These are phyloP conservation scores for Daedaleopsis sinensis DNA, from an alignment of 768 basidiomycete species.

Conservation along the genomic window DNA sequence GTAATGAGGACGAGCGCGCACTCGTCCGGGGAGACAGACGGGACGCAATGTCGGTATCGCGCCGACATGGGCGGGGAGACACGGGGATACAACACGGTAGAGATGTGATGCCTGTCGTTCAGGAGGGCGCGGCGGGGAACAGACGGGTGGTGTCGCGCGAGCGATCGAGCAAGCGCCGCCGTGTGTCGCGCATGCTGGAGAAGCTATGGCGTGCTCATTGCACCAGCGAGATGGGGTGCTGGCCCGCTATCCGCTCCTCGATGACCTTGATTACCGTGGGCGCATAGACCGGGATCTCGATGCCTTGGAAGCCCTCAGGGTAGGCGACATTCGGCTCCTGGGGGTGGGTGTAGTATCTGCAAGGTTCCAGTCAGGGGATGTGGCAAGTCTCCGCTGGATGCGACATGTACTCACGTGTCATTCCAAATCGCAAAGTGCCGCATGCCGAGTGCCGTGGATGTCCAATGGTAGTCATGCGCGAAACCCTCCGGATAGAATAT, in stretches of 20 bases:
- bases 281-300: conserved; percentile 74
- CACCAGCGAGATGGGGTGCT: conserved; percentile 17
- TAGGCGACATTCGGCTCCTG: conserved; percentile 56
- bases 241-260: conserved; percentile 61
- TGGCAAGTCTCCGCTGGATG: background rate
- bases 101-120: too few species aligned
- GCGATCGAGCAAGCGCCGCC: background rate
- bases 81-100: background rate
- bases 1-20: too few species aligned
- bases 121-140: too few species aligned
- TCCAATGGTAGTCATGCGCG: conserved; percentile 89
- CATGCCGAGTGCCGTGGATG: conserved; percentile 71
- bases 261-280: conserved; percentile 67
- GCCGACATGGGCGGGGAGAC: background rate
- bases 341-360: conserved; percentile 44
- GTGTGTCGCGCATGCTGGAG: background rate
- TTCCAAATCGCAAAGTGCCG: conserved; percentile 81
- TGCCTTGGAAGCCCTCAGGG: conserved; percentile 84
- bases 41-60: too few species aligned
- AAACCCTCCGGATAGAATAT: conserved; percentile 83
- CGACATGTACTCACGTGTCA: conserved; percentile 54
- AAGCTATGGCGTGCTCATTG: background rate
- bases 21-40: too few species aligned
- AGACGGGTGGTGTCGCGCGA: background rate
- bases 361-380: background rate